Evolutionary conservation across 768 basidiomycete genomes (phyloP).

Genomic region (Amanita inopinata): DNA sequence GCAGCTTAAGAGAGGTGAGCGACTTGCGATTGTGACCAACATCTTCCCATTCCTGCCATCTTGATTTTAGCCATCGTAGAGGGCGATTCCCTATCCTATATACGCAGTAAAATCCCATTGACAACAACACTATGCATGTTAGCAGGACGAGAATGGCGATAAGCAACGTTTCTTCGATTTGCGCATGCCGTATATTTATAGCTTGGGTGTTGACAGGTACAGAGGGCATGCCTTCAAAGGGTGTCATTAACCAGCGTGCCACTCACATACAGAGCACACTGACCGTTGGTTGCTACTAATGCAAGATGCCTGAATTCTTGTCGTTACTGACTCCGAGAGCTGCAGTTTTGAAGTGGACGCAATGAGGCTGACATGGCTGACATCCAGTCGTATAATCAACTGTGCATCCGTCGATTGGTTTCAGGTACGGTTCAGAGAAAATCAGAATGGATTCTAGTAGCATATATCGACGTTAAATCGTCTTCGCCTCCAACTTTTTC

Average conservation of each 20-base stretch:
- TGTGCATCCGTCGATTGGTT: too few relatives aligned
- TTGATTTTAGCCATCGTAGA: too few relatives aligned
- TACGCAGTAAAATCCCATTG: not conserved
- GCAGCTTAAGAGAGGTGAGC: not conserved
- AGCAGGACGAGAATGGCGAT: too few relatives aligned
- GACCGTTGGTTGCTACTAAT: not conserved
- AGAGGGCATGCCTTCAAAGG: not conserved
- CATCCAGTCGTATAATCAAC: too few relatives aligned
- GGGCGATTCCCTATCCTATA: too few relatives aligned
- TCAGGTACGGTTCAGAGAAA: too few relatives aligned
- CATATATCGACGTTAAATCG: constrained; percentile 5
- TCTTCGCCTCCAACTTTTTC: constrained; percentile 16
- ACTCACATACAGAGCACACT: too few relatives aligned
- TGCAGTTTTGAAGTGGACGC: too few relatives aligned
- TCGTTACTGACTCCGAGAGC: too few relatives aligned
- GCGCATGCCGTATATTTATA: not conserved
- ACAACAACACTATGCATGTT: not conserved
- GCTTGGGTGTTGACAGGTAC: not conserved
- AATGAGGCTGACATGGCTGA: not conserved
- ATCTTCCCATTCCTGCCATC: not conserved
- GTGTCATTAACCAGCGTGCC: not conserved
- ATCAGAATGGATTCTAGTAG: too few relatives aligned
- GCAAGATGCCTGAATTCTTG: too few relatives aligned
- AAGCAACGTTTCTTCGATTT: not conserved
- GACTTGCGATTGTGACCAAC: not conserved